Evolutionary conservation across 352 stramenopile genomes (phyloP), one percentile per base, ranked within the genome.

Genomic region (Stramenopiles sp.): DNA sequence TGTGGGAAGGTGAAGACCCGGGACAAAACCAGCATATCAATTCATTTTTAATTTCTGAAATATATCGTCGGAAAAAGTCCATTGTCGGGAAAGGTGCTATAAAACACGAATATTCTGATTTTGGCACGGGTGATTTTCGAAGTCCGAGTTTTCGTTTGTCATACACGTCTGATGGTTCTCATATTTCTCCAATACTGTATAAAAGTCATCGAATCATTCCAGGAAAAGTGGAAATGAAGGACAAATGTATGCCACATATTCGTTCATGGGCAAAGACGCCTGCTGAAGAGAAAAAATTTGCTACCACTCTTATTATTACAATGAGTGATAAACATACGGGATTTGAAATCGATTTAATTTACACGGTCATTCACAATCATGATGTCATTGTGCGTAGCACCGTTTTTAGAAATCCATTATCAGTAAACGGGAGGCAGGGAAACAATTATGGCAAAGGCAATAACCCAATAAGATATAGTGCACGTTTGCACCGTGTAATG

Each of bases 111-210:
- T 79, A 31, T 27, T 78, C 43, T n/a, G 77, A 79, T 7, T 27
- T 6, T 7, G 77, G 77, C 7, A 79, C 77, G 6, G 77, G 77
- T 73, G 77, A 79, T 73, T 79, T 78, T 73, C 77, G 77, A 38
- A 6, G 23, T 7, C 77, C 77, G 30, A 78, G 43, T 6, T 79
- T 79, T n/a, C 7, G 7, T 27, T 38, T 79, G 7, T 6, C 23
- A 31, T 79, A 79, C 77, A n/a, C n/a, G n/a, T 6, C 32, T 30
- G 77, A 79, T 31, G 77, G 77, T 7, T 32, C 6, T 6, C 23
- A 38, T 7, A 79, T 79, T 31, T 43, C 27, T 29, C 77, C 77
- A 7, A 7, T 79, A 6, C 23, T 74, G 69, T 79, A 79, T 31
- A 74, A 73, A 7, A 20, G 7, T 27, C 77, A 79, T 31, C n/a